Evolutionary conservation across 164 flowering plant species (phyloP).

Genomic region (Santalum album): DNA sequence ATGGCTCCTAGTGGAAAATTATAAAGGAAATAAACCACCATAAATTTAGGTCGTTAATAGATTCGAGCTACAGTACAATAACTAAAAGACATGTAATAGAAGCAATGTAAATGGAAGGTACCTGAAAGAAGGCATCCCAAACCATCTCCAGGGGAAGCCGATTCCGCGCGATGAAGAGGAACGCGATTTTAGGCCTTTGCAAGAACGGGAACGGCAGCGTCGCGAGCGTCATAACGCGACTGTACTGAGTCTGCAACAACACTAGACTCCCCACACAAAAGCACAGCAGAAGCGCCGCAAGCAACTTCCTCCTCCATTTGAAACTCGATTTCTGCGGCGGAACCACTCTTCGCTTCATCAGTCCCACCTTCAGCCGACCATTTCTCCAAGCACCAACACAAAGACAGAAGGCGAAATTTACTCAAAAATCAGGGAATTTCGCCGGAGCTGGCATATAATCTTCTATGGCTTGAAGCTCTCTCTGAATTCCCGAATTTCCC

Average conservation of each 20-base stretch:
- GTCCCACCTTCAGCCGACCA: neutral
- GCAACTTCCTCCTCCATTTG: slow-evolving; percentile 56
- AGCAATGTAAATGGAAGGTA: slow-evolving; percentile 9
- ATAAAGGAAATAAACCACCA: too few species aligned
- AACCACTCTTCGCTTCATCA: slow-evolving; percentile 34
- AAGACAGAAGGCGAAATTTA: too few species aligned
- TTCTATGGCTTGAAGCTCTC: too few species aligned
- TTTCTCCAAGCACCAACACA: neutral
- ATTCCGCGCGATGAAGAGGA: slow-evolving; percentile 82
- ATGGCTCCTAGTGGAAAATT: too few species aligned
- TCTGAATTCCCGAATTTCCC: too few species aligned
- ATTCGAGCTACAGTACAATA: too few species aligned
- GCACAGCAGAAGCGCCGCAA: slow-evolving; percentile 26
- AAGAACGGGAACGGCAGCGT: slow-evolving; percentile 22
- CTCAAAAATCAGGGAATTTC: too few species aligned
- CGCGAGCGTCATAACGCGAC: slow-evolving; percentile 26
- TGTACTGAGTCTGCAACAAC: slow-evolving; percentile 44
- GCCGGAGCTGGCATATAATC: too few species aligned
- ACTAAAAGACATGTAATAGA: neutral
- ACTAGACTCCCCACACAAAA: slow-evolving; percentile 51
- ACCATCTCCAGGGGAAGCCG: slow-evolving; percentile 73
- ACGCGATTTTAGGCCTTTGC: slow-evolving; percentile 65
- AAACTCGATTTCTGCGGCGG: slow-evolving; percentile 26
- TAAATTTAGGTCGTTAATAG: too few species aligned
- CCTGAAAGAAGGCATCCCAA: slow-evolving; percentile 87